A percentile compares a stretch with the other conserved stretches of the same genome.
These are phyloP conservation scores for Amanita molliuscula DNA, from an alignment of 768 basidiomycete species.

Conservation along the genomic window DNA sequence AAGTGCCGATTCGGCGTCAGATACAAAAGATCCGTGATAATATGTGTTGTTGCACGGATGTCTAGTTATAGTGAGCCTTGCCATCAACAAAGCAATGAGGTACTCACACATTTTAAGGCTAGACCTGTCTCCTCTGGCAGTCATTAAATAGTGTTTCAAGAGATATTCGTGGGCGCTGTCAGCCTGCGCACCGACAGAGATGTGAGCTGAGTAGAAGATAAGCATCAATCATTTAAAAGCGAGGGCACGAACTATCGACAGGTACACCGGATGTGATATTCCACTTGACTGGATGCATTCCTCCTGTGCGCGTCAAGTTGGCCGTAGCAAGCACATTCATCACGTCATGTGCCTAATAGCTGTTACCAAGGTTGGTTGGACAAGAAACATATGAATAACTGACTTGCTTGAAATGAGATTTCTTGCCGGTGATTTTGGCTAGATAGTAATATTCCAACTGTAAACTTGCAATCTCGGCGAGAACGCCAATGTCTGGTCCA, in stretches of 20 bases:
- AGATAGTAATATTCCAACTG: conserved; percentile 85
- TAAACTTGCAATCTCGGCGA: conserved; percentile 78
- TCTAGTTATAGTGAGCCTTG: conserved; percentile 25
- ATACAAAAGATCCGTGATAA: conserved; percentile 57
- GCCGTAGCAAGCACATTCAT: conserved; percentile 37
- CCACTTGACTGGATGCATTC: conserved; percentile 60
- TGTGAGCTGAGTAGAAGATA: conserved; percentile 18
- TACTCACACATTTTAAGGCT: conserved; percentile 59
- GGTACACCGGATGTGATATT: conserved; percentile 37
- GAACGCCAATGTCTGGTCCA: conserved; percentile 27
- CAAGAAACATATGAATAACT: conserved; percentile 10
- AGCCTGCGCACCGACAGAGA: conserved; percentile 56
- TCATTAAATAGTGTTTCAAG: conserved; percentile 63
- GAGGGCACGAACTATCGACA: conserved; percentile 28
- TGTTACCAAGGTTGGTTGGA: neutral
- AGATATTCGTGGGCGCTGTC: conserved; percentile 76
- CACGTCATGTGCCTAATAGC: conserved; percentile 33
- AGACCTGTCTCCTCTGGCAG: conserved; percentile 46
- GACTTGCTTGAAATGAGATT: conserved; percentile 48
- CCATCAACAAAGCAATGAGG: neutral
- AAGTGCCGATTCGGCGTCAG: conserved; percentile 53
- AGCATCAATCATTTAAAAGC: neutral
- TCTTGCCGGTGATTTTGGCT: conserved; percentile 66
- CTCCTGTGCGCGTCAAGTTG: conserved; percentile 35
- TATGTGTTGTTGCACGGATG: conserved; percentile 48